phyloP scores from a whole-genome alignment of 352 stramenopile species.

The Phytophthora pluvialis region DNA sequence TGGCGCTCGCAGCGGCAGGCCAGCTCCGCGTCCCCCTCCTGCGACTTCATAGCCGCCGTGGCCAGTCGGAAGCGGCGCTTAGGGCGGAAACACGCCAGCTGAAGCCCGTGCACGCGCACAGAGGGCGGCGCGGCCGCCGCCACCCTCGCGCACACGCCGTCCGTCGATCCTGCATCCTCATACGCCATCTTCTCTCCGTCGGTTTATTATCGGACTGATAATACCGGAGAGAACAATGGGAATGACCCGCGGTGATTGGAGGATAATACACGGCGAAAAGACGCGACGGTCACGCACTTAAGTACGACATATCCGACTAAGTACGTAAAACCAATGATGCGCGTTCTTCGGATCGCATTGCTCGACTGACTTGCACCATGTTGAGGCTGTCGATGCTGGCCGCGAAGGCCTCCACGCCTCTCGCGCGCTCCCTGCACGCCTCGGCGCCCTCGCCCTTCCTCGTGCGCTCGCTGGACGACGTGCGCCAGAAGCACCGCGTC shows the following conservation, averaged over 20 bases:
- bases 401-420: slow-evolving; percentile 4
- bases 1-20: slow-evolving; percentile 54
- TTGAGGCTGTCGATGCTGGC: slow-evolving; percentile 15
- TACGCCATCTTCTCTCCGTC: slow-evolving; percentile 19
- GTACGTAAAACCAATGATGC: not conserved
- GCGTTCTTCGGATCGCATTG: not conserved
- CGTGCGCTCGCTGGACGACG: slow-evolving; percentile 60
- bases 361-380: slow-evolving; percentile 2
- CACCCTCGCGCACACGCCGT: not conserved
- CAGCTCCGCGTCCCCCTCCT: slow-evolving; percentile 18
- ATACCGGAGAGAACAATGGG: slow-evolving; percentile 3
- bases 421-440: slow-evolving; percentile 47
- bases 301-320: slow-evolving; percentile 5
- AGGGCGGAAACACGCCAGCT: slow-evolving; percentile 71
- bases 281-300: not conserved
- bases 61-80: slow-evolving; percentile 54
- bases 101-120: slow-evolving; percentile 44
- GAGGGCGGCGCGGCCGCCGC: not conserved
- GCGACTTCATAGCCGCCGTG: slow-evolving; percentile 1
- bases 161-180: not conserved
- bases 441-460: slow-evolving; percentile 50
- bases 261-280: slow-evolving; percentile 1
- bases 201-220: slow-evolving; percentile 7
- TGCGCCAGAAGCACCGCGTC: slow-evolving; percentile 46
- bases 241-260: not conserved